Conservation (phyloP, 257 asterid species). For the Ilex asprella region DNA sequence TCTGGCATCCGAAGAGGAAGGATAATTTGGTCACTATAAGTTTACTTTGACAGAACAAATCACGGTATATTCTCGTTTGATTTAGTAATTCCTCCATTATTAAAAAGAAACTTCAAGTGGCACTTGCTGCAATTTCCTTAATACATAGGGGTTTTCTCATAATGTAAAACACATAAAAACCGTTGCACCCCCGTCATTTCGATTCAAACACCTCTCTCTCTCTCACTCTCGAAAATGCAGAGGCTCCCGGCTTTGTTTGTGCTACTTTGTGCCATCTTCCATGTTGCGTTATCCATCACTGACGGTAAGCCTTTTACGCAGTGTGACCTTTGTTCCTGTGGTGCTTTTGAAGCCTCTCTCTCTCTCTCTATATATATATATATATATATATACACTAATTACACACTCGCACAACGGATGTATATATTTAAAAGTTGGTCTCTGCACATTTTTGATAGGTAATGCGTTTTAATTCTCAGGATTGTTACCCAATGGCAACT, state of each 20-base stretch:
- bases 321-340: not conserved
- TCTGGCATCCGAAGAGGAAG: not conserved
- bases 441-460: not conserved
- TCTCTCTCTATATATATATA: not conserved
- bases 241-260: not conserved
- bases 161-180: not conserved
- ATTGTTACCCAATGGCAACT: constrained; percentile 68
- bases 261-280: constrained; percentile 25
- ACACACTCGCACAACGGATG: not conserved
- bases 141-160: not conserved
- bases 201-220: not conserved
- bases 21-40: not conserved
- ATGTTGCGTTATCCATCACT: constrained; percentile 20
- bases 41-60: not conserved
- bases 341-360: not conserved
- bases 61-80: not conserved
- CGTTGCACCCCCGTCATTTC: not conserved
- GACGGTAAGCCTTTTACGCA: constrained; percentile 24
- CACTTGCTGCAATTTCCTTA: not conserved
- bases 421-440: not conserved
- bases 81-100: not conserved
- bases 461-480: constrained; percentile 31
- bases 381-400: not conserved
- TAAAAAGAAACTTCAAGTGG: not conserved
- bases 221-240: not conserved